Percentiles rank a stretch among this genome's conserved stretches.
Conservation (phyloP, 1,139 yeast species). For the Sugiyamaella neomexicana region DNA sequence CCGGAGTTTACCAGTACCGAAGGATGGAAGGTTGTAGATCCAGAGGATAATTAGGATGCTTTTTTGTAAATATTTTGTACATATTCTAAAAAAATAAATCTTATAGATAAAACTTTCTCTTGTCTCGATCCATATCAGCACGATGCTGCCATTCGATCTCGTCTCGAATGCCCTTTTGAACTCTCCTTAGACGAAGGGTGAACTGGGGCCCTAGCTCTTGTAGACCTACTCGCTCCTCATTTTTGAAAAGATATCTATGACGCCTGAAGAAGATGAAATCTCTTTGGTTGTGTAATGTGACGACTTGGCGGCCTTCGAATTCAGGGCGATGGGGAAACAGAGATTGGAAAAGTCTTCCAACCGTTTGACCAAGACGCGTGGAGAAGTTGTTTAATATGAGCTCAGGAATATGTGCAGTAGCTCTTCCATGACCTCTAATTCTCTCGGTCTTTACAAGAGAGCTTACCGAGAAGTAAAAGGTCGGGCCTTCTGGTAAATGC, state of each 20-base stretch:
- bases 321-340: constrained; percentile 92
- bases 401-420: constrained; percentile 91
- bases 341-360: constrained; percentile 87
- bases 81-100: neutral
- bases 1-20: constrained; percentile 39
- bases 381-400: constrained; percentile 86
- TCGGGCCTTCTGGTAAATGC: constrained; percentile 93
- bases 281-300: constrained; percentile 92
- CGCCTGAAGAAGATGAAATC: constrained; percentile 93
- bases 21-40: constrained; percentile 41
- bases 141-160: constrained; percentile 96
- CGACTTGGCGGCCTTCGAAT: constrained; percentile 91
- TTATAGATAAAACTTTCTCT: constrained; percentile 82
- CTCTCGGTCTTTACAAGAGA: constrained; percentile 55
- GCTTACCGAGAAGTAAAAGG: constrained; percentile 85
- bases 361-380: constrained; percentile 88
- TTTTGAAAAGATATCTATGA: constrained; percentile 85
- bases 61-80: constrained; percentile 15
- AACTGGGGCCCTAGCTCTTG: constrained; percentile 98
- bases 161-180: constrained; percentile 88
- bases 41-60: constrained; percentile 21
- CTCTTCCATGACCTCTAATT: constrained; percentile 84
- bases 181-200: constrained; percentile 79
- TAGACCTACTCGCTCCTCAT: constrained; percentile 88
- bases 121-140: constrained; percentile 94